phyloP scores from a whole-genome alignment of 2,329 filamentous ascomycete genomes.

The Calonectria henricotiae region DNA sequence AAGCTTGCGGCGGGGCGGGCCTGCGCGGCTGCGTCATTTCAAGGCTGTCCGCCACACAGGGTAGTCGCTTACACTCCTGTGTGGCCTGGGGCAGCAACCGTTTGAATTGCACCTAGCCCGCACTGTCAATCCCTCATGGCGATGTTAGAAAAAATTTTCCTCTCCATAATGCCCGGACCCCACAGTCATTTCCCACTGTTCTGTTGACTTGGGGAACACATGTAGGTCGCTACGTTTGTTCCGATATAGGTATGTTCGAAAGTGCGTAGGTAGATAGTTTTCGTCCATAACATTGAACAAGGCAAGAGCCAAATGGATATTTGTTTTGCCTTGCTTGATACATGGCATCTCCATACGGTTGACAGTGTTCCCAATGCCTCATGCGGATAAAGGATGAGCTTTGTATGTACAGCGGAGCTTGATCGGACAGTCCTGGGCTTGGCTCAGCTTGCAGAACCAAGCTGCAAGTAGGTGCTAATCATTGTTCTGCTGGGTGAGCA shows the following conservation, averaged over 20 bases:
- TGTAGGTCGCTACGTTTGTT: background rate
- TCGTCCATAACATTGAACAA: background rate
- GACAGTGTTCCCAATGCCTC: background rate
- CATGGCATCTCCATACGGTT: too few species aligned
- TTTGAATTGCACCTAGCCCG: conserved; percentile 21
- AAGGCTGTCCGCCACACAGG: conserved; percentile 9
- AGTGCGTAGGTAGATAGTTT: background rate
- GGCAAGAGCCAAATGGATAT: background rate
- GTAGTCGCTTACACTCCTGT: conserved; percentile 6
- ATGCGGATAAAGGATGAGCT: too few species aligned
- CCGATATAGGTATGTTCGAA: conserved; percentile 3
- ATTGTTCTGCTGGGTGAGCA: background rate
- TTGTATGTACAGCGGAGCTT: conserved; percentile 15
- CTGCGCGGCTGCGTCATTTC: conserved; percentile 45
- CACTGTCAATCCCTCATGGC: conserved; percentile 44
- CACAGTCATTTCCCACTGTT: conserved; percentile 45
- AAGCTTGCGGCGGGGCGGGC: conserved; percentile 16
- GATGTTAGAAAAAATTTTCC: conserved; percentile 46
- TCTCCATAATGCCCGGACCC: conserved; percentile 41
- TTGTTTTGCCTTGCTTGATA: background rate
- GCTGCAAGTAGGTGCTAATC: conserved; percentile 35
- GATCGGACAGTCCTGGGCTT: conserved; percentile 17
- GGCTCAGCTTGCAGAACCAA: conserved; percentile 4
- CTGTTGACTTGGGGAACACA: conserved; percentile 32
- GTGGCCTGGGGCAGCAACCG: conserved; percentile 15